phyloP scores from a whole-genome alignment of 73 alveolate genomes.

The Paramecium tetraurelia region DNA sequence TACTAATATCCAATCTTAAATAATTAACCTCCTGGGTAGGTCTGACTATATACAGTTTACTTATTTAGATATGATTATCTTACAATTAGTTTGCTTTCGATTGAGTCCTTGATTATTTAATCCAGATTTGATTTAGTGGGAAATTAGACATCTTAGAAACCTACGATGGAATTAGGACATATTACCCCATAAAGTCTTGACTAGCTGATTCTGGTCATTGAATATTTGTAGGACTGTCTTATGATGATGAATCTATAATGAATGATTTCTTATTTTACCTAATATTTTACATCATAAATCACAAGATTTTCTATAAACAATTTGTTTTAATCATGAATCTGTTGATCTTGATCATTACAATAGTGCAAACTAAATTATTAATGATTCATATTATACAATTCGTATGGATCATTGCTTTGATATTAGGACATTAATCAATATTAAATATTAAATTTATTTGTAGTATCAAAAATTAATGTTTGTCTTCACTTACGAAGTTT shows the following conservation, averaged over 20 bases:
- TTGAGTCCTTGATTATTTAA: background rate
- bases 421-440: background rate
- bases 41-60: background rate
- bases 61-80: background rate
- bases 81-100: background rate
- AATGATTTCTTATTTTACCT: background rate
- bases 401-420: background rate
- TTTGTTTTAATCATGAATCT: background rate
- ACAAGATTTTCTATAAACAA: background rate
- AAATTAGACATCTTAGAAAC: background rate
- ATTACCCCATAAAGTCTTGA: background rate
- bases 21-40: background rate
- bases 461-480: background rate
- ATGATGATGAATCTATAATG: background rate
- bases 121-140: background rate
- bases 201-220: background rate
- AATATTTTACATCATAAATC: background rate
- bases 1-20: background rate
- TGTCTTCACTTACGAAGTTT: background rate
- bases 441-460: slow-evolving; percentile 3
- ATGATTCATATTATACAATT: background rate
- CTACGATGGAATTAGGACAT: background rate
- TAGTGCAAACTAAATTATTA: background rate
- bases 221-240: background rate
- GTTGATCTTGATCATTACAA: background rate